Conservation (phyloP, 108 stramenopile genomes). For the Stephanodiscus triporus region DNA sequence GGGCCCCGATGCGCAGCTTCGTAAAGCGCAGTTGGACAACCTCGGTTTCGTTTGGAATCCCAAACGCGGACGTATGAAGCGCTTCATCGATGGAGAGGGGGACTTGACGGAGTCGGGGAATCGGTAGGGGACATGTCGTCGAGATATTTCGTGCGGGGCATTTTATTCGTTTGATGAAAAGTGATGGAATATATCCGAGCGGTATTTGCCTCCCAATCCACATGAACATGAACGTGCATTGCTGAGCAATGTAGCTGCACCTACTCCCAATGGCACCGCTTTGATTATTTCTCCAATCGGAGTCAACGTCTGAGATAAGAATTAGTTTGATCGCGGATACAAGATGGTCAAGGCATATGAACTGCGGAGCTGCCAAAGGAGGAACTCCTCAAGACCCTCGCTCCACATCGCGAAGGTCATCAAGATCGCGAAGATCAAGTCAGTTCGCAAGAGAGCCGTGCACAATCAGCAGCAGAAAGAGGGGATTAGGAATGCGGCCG, state of each 20-base stretch:
- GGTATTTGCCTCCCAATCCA: too few relatives aligned
- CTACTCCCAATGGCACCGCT: too few relatives aligned
- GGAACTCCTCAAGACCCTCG: constrained; percentile 94
- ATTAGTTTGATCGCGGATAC: too few relatives aligned
- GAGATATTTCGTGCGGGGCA: too few relatives aligned
- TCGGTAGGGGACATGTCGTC: too few relatives aligned
- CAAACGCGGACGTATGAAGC: constrained; percentile 60
- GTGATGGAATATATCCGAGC: too few relatives aligned
- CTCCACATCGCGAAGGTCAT: constrained; percentile 98
- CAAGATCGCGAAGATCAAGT: constrained; percentile 99
- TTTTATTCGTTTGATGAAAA: too few relatives aligned
- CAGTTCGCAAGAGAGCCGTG: constrained; percentile 96
- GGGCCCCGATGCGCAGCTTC: constrained; percentile 49
- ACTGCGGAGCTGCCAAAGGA: constrained; percentile 92
- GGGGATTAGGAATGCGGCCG: constrained; percentile 88
- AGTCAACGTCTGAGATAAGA: too few relatives aligned
- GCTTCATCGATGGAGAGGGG: background rate
- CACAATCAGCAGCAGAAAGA: constrained; percentile 98
- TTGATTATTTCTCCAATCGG: too few relatives aligned
- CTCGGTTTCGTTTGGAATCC: constrained; percentile 79
- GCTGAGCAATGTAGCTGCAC: too few relatives aligned
- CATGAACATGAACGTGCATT: too few relatives aligned
- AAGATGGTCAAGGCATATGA: constrained; percentile 95
- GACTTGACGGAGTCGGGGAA: background rate
- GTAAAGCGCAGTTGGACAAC: constrained; percentile 74